Conservation (phyloP, 2,329 filamentous ascomycete species). For the Davidsoniella australis region DNA sequence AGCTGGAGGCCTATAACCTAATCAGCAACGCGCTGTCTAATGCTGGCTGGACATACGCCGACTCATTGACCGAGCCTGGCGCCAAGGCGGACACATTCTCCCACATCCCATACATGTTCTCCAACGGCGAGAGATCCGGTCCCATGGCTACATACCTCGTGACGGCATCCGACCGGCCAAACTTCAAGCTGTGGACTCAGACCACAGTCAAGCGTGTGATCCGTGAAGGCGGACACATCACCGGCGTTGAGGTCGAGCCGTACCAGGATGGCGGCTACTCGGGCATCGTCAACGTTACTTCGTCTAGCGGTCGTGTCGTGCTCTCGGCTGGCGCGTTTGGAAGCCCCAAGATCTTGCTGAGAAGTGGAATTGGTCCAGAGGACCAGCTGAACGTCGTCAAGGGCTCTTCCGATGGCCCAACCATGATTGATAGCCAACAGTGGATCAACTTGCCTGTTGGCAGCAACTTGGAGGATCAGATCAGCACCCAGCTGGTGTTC, state of each 20-base stretch:
- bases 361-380: slow-evolving; percentile 48
- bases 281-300: slow-evolving; percentile 43
- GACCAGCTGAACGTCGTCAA: slow-evolving; percentile 38
- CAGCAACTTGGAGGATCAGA: slow-evolving; percentile 40
- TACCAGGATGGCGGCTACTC: slow-evolving; percentile 32
- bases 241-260: slow-evolving; percentile 50
- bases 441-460: slow-evolving; percentile 45
- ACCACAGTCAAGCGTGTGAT: slow-evolving; percentile 52
- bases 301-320: slow-evolving; percentile 45
- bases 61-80: slow-evolving; percentile 40
- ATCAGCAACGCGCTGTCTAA: slow-evolving; percentile 40
- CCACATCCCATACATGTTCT: slow-evolving; percentile 51
- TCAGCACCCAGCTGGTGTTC: slow-evolving; percentile 32
- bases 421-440: slow-evolving; percentile 30
- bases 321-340: slow-evolving; percentile 52
- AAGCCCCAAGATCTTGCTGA: slow-evolving; percentile 50
- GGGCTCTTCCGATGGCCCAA: slow-evolving; percentile 29
- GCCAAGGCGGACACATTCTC: slow-evolving; percentile 49
- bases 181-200: slow-evolving; percentile 51
- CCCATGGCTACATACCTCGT: slow-evolving; percentile 57
- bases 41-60: slow-evolving; percentile 41
- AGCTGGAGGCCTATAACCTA: slow-evolving; percentile 48
- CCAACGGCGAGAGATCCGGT: slow-evolving; percentile 47
- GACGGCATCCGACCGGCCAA: slow-evolving; percentile 36
- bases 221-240: slow-evolving; percentile 42